A percentile compares a stretch with the other conserved stretches of the same genome.
Evolutionary conservation across 2,329 filamentous ascomycete genomes (phyloP).

Genomic region (Fusarium luffae): DNA sequence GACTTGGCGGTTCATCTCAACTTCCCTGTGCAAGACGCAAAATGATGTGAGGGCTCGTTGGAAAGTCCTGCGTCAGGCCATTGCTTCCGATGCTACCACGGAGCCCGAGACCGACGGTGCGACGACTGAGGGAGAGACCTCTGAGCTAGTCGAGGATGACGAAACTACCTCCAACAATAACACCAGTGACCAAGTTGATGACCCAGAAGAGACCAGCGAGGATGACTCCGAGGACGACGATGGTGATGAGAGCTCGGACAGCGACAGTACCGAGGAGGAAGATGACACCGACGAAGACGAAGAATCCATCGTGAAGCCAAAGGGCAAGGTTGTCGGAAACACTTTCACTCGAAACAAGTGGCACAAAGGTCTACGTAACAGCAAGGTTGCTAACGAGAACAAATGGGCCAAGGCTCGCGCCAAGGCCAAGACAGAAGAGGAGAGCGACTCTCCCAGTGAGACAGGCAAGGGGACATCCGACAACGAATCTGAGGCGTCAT

Average conservation of each 20-base stretch:
- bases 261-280: not conserved
- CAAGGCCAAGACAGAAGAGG: constrained; percentile 23
- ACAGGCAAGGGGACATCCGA: constrained; percentile 47
- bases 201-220: not conserved
- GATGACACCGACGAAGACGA: not conserved
- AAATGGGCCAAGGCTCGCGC: constrained; percentile 29
- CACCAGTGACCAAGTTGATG: not conserved
- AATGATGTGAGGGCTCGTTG: constrained; percentile 49
- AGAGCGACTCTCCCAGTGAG: constrained; percentile 11
- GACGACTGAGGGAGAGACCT: not conserved
- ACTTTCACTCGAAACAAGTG: constrained; percentile 17
- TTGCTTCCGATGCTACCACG: not conserved
- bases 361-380: constrained; percentile 38
- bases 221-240: not conserved
- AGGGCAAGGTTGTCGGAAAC: constrained; percentile 2
- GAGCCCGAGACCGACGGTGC: constrained; percentile 1
- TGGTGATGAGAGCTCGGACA: not conserved
- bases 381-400: constrained; percentile 36
- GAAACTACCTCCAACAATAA: not conserved
- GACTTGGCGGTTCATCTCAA: constrained; percentile 49
- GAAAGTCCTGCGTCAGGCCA: constrained; percentile 41
- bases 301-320: constrained; percentile 8
- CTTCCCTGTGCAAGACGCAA: constrained; percentile 44
- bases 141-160: not conserved
- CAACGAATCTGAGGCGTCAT: constrained; percentile 31